Base-by-base conservation (phyloP, 176 grass and related monocot genomes). In the Rhipidocladum racemiflorum region DNA sequence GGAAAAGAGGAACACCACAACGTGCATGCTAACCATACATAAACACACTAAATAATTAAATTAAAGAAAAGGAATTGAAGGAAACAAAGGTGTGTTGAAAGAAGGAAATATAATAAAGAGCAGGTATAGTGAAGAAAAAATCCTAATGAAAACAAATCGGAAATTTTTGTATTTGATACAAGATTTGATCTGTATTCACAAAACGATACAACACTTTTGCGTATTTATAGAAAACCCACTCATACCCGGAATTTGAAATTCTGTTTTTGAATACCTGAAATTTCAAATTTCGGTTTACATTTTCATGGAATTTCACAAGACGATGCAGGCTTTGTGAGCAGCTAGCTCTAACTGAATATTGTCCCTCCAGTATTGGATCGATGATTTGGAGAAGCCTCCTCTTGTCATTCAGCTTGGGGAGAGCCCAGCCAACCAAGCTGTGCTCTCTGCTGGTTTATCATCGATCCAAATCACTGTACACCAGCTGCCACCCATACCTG, bases 381-480 rank as follows among this genome's bases (percentile, higher is more conserved):
- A 97, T 91, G 53, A 97, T 94, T 72, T 97, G 95, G 66, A 97
- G 84, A 70, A 97, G 88, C 55, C 91, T 88, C 61, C 95, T 84
- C 84, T 94, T 97, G 81, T 97, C 95, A 55, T 85, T 94, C 46
- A 97, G 79, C 54, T 92, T 97, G 9, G 95, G 95, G 20, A 87
- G 92, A 21, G 90, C 95, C 95, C 92, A 97, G 60, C 92, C 95
- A 2, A 97, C 95, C 70, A 97, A 68, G 70, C 95, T 92, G 64
- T 94, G 92, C 84, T 97, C 95, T 83, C 93, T 94, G 87, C 88
- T 89, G 48, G 92, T n/a, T n/a, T n/a, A n/a, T n/a, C n/a, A n/a
- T n/a, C n/a, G n/a, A n/a, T n/a, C n/a, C n/a, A n/a, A n/a, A n/a
- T n/a, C n/a, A n/a, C n/a, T n/a, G n/a, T n/a, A n/a, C n/a, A n/a